Evolutionary conservation across 768 basidiomycete species (phyloP), one percentile per base, ranked within the genome.

Genomic region (Tylopilus rubrobrunneus): DNA sequence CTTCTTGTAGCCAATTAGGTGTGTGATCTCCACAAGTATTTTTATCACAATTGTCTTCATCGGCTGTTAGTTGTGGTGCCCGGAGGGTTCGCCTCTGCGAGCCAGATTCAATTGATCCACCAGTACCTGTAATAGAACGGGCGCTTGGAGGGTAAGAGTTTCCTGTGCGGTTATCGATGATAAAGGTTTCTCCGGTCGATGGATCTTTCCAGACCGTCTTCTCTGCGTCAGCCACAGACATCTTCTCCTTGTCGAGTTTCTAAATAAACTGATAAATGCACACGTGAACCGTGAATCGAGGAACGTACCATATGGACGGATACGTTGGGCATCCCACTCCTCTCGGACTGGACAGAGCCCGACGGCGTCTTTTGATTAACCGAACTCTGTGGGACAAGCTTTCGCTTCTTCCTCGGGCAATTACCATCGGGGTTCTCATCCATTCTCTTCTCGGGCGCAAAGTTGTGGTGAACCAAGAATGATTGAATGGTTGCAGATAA

Each of bases 121-220:
- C 48, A 41, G 39, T 39, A 36, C 34, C 51, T 34, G 52, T 47
- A 49, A 25, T 31, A 49, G 39, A 60, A 53, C 39, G 56, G 34
- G 56, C 56, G 25, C 59, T 56, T 56, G 67, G 70, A 29, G 70
- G 71, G 66, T 76, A 75, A 8, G 86, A 89, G 64, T 89, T 83
- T 10, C 88, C 87, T 10, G 86, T 89, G 48, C 81, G 76, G n/a
- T 67, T 64, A 63, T 93, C 82, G 15, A 91, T 70, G n/a, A 80
- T 53, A 62, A 84, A 86, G 3, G 66, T 70, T 63, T 83, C 73
- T 14, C 81, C 78, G 5, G 84, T 87, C 14, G 60, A 67, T n/a
- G 81, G 78, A 71, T 92, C 87, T 29, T 71, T 78, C 87, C 88
- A 89, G 21, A 71, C 34, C 12, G 28, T 46, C 53, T 52, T 56